Evolutionary conservation across 1,284 basidiomycete species (phyloP).

Genomic region (Boletellus deceptivus): DNA sequence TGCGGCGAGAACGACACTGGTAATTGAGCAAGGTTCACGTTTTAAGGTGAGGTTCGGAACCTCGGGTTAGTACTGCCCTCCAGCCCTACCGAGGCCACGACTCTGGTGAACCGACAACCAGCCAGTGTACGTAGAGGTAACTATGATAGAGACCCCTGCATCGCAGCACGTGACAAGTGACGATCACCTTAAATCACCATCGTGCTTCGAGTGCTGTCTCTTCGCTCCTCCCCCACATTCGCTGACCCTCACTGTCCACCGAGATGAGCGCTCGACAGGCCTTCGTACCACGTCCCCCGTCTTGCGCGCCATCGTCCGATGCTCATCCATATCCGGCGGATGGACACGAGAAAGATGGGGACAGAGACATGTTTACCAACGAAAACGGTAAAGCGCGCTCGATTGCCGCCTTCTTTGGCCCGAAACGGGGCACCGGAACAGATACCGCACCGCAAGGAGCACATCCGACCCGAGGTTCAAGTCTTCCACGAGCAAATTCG

Average conservation of each 20-base stretch:
- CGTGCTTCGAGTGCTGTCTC: neutral
- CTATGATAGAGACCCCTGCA: neutral
- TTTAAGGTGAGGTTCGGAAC: too few relatives aligned
- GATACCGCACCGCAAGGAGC: conserved; percentile 1
- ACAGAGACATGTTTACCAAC: conserved; percentile 1
- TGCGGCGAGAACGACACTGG: too few relatives aligned
- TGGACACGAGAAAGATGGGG: conserved; percentile 3
- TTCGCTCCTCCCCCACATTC: neutral
- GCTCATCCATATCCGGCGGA: conserved; percentile 7
- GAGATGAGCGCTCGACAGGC: conserved; percentile 29
- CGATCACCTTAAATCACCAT: conserved; percentile 8
- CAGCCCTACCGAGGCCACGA: too few relatives aligned
- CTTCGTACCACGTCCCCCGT: conserved; percentile 23
- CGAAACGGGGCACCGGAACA: conserved; percentile 10
- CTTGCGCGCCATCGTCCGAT: conserved; percentile 9
- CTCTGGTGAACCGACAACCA: too few relatives aligned
- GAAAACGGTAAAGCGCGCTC: conserved; percentile 19
- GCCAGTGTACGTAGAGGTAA: too few relatives aligned
- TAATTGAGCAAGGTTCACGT: too few relatives aligned
- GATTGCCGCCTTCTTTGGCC: conserved; percentile 22
- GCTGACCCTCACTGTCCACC: neutral
- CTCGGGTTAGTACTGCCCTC: too few relatives aligned
- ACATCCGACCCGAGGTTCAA: conserved; percentile 3
- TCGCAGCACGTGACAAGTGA: conserved; percentile 12
- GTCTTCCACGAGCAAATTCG: conserved; percentile 10